Evolutionary conservation across 208 protist genomes (phyloP), one percentile per base, ranked within the genome.

Genomic region (Trichomonas vaginalis): DNA sequence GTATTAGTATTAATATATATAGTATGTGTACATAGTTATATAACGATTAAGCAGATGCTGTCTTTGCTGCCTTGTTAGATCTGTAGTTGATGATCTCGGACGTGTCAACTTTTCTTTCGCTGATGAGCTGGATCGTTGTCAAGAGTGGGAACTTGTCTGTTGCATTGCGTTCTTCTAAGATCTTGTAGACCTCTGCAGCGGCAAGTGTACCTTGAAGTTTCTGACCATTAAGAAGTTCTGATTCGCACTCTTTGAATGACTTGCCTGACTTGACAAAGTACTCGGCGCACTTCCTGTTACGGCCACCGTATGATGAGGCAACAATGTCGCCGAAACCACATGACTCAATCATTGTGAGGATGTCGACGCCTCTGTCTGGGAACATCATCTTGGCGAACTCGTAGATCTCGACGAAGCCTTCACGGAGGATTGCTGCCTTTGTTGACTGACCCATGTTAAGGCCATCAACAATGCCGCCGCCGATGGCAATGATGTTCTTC

Each of bases 191-290:
- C 82, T 98, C 97, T 70, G 96, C 95, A 35, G 96, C 95, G 15
- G 97, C 97, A n/a, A 96, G 61, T 37, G 96, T 96, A 49, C 97
- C 97, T 87, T 97, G 97, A 46, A 98, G 95, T 96, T 98, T 98
- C 95, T 97, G 97, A 0, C 97, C 97, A 3, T 96, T 96, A 0
- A 98, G 96, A 48, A 98, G n/a, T 90, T 97, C 96, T 40, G 61
- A 95, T 96, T 97, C 97, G 45, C 97, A 92, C n/a, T 96, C 21
- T 0, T 97, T 96, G 37, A 97, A 97, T 23, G 88, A 88, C 80
- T 96, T 96, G 27, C 96, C 96, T 35, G 95, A 42, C 70, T 80
- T 95, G 17, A 96, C 97, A 95, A 97, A 97, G 35, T 96, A 97
- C 62, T 96, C 95, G 35, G 97, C 96, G 80, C 95, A 95, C 95